Conservation (phyloP, 441 rosid genomes). For the Gossypium lobatum region DNA sequence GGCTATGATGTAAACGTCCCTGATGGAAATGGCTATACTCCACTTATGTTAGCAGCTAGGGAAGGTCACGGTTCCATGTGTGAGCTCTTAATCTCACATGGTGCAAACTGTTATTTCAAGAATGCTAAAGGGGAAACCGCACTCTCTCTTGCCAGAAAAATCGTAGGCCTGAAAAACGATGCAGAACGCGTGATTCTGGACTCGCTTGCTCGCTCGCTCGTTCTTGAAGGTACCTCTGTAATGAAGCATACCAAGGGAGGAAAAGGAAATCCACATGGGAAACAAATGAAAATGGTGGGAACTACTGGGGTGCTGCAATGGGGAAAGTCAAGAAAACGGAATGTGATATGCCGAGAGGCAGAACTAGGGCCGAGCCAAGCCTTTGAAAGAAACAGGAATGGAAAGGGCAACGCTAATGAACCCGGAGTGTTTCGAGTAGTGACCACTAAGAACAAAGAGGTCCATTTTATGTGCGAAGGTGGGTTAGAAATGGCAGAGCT, state of each 20-base stretch:
- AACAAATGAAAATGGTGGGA: conserved; percentile 52
- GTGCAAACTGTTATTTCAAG: conserved; percentile 56
- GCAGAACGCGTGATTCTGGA: conserved; percentile 56
- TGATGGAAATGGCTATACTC: conserved; percentile 75
- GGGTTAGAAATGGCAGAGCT: conserved; percentile 72
- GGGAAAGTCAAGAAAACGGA: conserved; percentile 72
- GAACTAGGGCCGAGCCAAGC: conserved; percentile 50
- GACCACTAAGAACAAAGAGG: conserved; percentile 64
- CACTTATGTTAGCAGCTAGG: conserved; percentile 93
- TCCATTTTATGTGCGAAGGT: conserved; percentile 81
- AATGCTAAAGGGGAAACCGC: conserved; percentile 66
- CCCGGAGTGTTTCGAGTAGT: conserved; percentile 67
- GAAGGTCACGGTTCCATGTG: conserved; percentile 66
- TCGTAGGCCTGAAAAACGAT: conserved; percentile 21
- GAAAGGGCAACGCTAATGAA: conserved; percentile 33
- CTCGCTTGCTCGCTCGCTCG: conserved; percentile 61
- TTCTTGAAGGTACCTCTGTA: conserved; percentile 44
- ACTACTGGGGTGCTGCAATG: conserved; percentile 53
- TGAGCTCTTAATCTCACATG: conserved; percentile 50
- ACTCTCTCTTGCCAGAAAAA: conserved; percentile 45
- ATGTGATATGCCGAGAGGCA: conserved; percentile 61
- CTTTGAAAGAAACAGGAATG: conserved; percentile 43
- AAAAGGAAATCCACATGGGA: conserved; percentile 60
- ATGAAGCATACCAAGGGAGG: conserved; percentile 84
- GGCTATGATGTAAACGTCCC: conserved; percentile 74